A percentile compares a stretch with the other conserved stretches of the same genome.
Conservation (phyloP, 2,329 filamentous ascomycete genomes). For the Phialemoniopsis sp. region DNA sequence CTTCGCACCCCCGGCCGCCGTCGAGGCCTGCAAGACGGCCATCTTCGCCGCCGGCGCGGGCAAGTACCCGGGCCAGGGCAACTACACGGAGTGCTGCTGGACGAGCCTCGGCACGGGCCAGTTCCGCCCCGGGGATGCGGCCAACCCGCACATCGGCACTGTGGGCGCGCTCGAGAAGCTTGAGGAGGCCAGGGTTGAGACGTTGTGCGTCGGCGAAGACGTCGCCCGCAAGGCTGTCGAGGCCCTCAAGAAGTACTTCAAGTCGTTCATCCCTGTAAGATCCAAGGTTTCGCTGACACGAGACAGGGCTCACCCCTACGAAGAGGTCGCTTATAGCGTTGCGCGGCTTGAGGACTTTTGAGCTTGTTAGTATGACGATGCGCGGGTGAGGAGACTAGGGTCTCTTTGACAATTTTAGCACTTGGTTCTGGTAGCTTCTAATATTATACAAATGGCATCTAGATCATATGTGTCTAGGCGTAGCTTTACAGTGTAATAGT, state of each 20-base stretch:
- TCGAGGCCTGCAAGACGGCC: constrained; percentile 48
- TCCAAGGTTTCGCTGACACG: constrained; percentile 1
- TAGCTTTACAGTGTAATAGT: constrained; percentile 8
- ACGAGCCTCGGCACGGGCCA: constrained; percentile 53
- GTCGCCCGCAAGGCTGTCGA: constrained; percentile 51
- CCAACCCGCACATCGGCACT: constrained; percentile 60
- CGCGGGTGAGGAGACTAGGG: too few species aligned
- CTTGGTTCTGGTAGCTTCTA: not conserved
- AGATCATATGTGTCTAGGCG: constrained; percentile 1
- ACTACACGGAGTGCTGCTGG: constrained; percentile 53
- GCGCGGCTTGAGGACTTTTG: constrained; percentile 43
- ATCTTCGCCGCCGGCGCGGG: constrained; percentile 57
- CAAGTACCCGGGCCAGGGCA: constrained; percentile 41
- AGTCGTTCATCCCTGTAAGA: constrained; percentile 1
- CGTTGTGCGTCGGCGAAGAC: constrained; percentile 56
- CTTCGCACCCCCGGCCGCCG: constrained; percentile 37
- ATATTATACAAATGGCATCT: not conserved
- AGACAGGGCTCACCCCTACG: constrained; percentile 45
- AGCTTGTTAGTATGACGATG: too few species aligned
- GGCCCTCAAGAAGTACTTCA: constrained; percentile 59
- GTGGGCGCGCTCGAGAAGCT: constrained; percentile 53
- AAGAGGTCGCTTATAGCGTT: constrained; percentile 46
- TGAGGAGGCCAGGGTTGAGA: constrained; percentile 59
- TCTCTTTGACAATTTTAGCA: not conserved
- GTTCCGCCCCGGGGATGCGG: constrained; percentile 57